These are phyloP conservation scores for Erythrobasidium hasegawianum DNA, from an alignment of 1,284 basidiomycete genomes.

Conservation along the genomic window DNA sequence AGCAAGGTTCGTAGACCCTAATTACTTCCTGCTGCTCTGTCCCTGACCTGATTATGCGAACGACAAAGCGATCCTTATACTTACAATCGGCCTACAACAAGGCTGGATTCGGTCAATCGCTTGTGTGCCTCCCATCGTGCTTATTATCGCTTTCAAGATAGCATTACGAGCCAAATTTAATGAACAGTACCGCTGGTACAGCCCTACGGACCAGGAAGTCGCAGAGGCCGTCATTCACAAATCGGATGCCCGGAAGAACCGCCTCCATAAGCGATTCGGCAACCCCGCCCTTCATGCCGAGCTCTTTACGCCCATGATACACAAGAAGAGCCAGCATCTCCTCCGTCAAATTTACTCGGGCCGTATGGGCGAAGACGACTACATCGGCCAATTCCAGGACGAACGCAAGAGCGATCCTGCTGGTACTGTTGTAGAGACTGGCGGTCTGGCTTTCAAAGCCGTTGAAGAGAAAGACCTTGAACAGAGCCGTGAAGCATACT, in stretches of 20 bases:
- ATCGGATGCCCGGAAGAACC: slow-evolving; percentile 63
- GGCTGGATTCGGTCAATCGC: slow-evolving; percentile 58
- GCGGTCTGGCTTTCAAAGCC: slow-evolving; percentile 50
- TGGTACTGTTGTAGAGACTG: slow-evolving; percentile 58
- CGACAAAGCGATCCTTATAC: slow-evolving; percentile 39
- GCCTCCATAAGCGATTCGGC: slow-evolving; percentile 76
- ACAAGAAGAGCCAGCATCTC: slow-evolving; percentile 74
- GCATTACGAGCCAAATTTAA: slow-evolving; percentile 68
- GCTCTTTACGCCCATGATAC: slow-evolving; percentile 80
- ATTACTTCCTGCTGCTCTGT: neutral
- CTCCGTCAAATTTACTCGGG: slow-evolving; percentile 57
- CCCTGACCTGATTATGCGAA: neutral
- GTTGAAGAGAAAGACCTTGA: slow-evolving; percentile 49
- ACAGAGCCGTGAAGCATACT: slow-evolving; percentile 43
- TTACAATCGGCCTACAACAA: slow-evolving; percentile 70
- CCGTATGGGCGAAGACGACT: slow-evolving; percentile 61
- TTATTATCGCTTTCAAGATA: slow-evolving; percentile 74
- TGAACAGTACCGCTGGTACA: slow-evolving; percentile 62
- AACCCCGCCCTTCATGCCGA: slow-evolving; percentile 72
- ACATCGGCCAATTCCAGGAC: slow-evolving; percentile 68
- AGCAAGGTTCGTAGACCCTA: slow-evolving; percentile 56
- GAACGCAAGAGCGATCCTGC: slow-evolving; percentile 61
- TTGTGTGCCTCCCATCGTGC: slow-evolving; percentile 38
- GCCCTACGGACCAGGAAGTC: slow-evolving; percentile 66
- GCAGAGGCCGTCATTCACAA: slow-evolving; percentile 67